These are phyloP conservation scores for Ilyonectria robusta DNA, from an alignment of 2,329 filamentous ascomycete species.

Conservation along the genomic window DNA sequence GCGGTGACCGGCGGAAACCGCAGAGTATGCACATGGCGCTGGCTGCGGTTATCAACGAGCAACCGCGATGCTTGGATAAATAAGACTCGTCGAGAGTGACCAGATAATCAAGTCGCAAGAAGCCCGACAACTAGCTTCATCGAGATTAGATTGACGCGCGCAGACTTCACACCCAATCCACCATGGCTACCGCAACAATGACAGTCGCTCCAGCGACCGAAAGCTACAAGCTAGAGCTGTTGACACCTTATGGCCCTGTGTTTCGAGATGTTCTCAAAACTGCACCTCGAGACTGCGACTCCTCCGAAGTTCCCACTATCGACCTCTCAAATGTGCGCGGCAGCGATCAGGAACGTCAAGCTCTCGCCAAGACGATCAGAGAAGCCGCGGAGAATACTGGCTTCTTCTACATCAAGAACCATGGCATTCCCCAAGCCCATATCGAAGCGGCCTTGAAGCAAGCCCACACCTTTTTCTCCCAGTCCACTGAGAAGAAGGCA, in stretches of 20 bases:
- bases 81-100: background rate
- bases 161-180: background rate
- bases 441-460: constrained; percentile 51
- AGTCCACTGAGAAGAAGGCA: constrained; percentile 60
- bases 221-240: constrained; percentile 1
- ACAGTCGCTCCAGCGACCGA: background rate
- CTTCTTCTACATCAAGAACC: constrained; percentile 70
- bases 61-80: background rate
- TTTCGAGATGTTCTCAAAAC: constrained; percentile 4
- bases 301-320: constrained; percentile 67
- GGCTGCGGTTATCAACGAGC: background rate
- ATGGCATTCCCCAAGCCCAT: constrained; percentile 57
- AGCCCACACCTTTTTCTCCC: constrained; percentile 63
- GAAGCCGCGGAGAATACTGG: constrained; percentile 64
- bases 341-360: constrained; percentile 52
- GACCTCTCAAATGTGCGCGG: constrained; percentile 62
- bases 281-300: constrained; percentile 18
- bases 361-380: constrained; percentile 58
- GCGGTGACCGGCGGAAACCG: background rate
- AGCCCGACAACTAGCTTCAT: background rate
- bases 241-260: background rate
- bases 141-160: background rate
- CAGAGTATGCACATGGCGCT: no score
- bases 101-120: no score
- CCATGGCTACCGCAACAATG: background rate